Conservation (phyloP, 2,329 filamentous ascomycete genomes). For the Alternaria sp. region DNA sequence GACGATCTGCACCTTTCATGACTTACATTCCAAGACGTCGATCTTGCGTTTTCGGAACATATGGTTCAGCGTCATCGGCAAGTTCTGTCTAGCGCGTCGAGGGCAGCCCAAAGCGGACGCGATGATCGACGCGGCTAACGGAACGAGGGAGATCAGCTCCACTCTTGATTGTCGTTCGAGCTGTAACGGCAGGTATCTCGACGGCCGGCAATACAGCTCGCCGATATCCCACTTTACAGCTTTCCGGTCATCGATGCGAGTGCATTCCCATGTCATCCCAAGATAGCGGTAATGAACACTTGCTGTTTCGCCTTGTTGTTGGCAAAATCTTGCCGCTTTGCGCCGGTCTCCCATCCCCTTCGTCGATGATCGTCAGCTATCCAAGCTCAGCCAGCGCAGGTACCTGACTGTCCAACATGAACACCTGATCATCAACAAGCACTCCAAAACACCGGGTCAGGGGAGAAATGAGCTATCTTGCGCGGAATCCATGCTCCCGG, state of each 20-base stretch:
- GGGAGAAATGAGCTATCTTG: background rate
- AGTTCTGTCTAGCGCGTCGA: background rate
- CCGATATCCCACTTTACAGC: background rate
- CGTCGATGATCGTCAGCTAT: background rate
- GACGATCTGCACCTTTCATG: constrained; percentile 2
- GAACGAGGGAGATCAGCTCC: background rate
- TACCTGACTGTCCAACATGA: background rate
- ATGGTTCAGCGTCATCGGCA: background rate
- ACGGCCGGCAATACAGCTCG: background rate
- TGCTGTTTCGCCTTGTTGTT: background rate
- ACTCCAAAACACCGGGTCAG: constrained; percentile 1
- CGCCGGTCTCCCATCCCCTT: background rate
- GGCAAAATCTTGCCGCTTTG: background rate
- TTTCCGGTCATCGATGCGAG: background rate
- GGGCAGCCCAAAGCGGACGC: background rate
- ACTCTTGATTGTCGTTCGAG: background rate
- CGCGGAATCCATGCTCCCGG: background rate
- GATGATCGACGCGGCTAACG: background rate
- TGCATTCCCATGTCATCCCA: background rate
- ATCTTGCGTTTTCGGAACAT: constrained; percentile 3
- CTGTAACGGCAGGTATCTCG: background rate
- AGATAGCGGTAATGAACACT: background rate
- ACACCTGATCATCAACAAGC: background rate
- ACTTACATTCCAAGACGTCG: background rate
- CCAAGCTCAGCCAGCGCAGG: background rate